Evolutionary conservation across 257 asterid species (phyloP), one percentile per base, ranked within the genome.

Genomic region (Buddleja alternifolia): DNA sequence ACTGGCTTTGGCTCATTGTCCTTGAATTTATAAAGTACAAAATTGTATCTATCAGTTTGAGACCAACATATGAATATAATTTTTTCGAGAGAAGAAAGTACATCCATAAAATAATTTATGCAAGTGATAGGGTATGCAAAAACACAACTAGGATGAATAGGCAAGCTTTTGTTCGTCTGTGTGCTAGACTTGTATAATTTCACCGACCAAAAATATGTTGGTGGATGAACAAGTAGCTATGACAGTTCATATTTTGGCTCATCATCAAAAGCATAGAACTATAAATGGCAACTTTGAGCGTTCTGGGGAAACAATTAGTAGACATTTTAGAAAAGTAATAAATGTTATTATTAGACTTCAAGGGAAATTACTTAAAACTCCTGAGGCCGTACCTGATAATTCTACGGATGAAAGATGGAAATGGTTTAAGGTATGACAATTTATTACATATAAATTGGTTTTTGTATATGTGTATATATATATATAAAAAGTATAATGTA

Each of bases 1-100:
- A 73, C n/a, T 73, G 45, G 21, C 63, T 71, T 16, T 72, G 62
- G 62, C 37, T 40, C 16, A 53, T 63, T 41, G 11, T 63, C 8
- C 20, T 34, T 15, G 41, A 19, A 42, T 21, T 4, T 24, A 1
- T 72, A 12, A 48, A 71, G 24, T 10, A 52, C 12, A 41, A 29
- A 20, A 6, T 3, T 9, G 25, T 6, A 2, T 71, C 24, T 14
- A 17, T 52, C 2, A 19, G 40, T 0, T 10, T 58, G 17, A 48
- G 32, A 20, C 12, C 47, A 17, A 24, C 20, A 10, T 66, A 50
- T 51, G 48, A 66, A 21, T 42, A 58, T 61, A 25, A 42, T 10
- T 61, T 20, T 20, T 61, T 2, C 1, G n/a, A 20, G n/a, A n/a
- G n/a, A n/a, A n/a, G n/a, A n/a, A n/a, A n/a, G n/a, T n/a, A n/a